phyloP scores from a whole-genome alignment of 2,329 filamentous ascomycete genomes.

The Arachnopeziza araneosa region DNA sequence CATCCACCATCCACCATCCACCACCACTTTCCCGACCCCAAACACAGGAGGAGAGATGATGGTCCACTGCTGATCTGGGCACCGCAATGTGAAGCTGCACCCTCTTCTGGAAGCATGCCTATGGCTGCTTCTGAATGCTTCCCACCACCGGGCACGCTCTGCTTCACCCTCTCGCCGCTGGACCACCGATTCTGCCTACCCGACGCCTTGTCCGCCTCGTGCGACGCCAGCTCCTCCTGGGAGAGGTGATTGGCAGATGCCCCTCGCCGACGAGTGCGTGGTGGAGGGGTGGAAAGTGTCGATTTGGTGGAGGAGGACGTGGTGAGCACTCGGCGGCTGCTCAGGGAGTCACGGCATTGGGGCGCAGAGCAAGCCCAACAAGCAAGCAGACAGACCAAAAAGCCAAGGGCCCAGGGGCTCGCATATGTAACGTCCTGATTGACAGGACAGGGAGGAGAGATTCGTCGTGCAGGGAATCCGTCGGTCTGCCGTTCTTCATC shows the following conservation, averaged over 20 bases:
- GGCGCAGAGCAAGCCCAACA: neutral
- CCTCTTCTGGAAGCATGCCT: too few species aligned
- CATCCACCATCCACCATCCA: too few species aligned
- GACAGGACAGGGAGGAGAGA: neutral
- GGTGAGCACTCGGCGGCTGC: too few species aligned
- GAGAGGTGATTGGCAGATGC: neutral
- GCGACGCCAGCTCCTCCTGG: neutral
- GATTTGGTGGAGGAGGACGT: neutral
- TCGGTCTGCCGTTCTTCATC: neutral
- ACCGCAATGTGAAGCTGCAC: too few species aligned
- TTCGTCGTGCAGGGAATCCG: neutral
- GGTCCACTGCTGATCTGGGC: too few species aligned
- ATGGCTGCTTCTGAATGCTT: too few species aligned
- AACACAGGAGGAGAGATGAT: too few species aligned
- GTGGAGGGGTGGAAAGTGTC: neutral
- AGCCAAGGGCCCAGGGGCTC: neutral
- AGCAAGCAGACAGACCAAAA: neutral
- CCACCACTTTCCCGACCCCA: too few species aligned
- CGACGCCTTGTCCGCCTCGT: conserved; percentile 15
- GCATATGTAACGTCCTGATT: neutral
- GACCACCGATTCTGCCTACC: conserved; percentile 10
- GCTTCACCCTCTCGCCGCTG: too few species aligned
- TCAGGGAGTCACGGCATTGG: neutral
- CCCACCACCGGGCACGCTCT: too few species aligned
- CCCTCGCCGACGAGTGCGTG: conserved; percentile 4